Percentiles rank a stretch among this genome's conserved stretches.
Evolutionary conservation across 208 protist species (phyloP).

Genomic region (Trichomonas tenax): DNA sequence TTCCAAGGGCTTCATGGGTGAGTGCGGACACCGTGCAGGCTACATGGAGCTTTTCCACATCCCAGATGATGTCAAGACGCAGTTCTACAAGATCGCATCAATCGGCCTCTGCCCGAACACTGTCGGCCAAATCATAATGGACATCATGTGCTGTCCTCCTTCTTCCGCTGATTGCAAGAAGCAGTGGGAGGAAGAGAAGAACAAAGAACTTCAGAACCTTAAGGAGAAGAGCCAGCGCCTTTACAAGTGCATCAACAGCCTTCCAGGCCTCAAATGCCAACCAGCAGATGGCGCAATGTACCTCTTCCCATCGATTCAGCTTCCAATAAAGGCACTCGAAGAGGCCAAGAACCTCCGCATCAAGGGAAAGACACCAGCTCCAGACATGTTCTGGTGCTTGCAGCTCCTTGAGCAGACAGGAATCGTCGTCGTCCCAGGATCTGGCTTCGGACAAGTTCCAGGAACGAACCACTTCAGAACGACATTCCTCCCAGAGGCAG

Average conservation of each 20-base stretch:
- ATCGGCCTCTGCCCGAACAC: conserved; percentile 74
- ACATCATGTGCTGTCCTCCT: conserved; percentile 82
- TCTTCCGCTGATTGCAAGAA: conserved; percentile 65
- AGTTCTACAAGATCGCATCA: conserved; percentile 81
- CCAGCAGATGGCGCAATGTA: conserved; percentile 81
- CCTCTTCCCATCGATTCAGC: conserved; percentile 65
- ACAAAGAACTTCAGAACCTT: conserved; percentile 55
- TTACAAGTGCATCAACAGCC: conserved; percentile 61
- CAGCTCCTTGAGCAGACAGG: conserved; percentile 78
- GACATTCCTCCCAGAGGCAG: conserved; percentile 88
- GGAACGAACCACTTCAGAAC: conserved; percentile 90
- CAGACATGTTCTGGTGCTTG: conserved; percentile 83
- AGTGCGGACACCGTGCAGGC: conserved; percentile 86
- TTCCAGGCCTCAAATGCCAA: conserved; percentile 74
- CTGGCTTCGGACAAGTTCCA: conserved; percentile 59
- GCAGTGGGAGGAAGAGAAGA: conserved; percentile 49
- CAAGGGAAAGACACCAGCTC: conserved; percentile 41
- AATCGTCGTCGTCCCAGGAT: conserved; percentile 57
- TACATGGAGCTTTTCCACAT: conserved; percentile 77
- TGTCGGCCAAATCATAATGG: conserved; percentile 71
- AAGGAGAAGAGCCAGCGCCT: background rate
- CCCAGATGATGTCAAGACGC: conserved; percentile 40
- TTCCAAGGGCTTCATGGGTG: conserved; percentile 75
- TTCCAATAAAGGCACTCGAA: conserved; percentile 39
- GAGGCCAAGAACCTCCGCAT: background rate